These are phyloP conservation scores for Zymoseptoria brevis DNA, from an alignment of 2,329 filamentous ascomycete genomes.

Conservation along the genomic window DNA sequence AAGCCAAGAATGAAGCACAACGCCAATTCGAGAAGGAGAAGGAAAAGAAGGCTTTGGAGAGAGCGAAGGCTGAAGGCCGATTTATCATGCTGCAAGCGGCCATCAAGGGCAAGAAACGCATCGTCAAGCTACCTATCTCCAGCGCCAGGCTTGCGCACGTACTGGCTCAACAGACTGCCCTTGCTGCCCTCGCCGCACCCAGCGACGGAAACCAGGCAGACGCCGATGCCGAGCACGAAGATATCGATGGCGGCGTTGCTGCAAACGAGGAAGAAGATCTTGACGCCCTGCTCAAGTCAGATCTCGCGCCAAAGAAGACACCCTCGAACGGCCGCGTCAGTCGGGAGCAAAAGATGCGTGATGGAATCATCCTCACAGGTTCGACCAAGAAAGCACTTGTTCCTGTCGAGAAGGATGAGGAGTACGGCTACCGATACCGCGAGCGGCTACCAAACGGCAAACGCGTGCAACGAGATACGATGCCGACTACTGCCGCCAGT, in stretches of 20 bases:
- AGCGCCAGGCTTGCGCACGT: slow-evolving; percentile 32
- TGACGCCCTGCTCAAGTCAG: slow-evolving; percentile 25
- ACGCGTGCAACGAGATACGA: slow-evolving; percentile 11
- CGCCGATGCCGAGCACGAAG: slow-evolving; percentile 25
- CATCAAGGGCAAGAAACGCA: slow-evolving; percentile 38
- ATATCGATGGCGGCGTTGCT: slow-evolving; percentile 14
- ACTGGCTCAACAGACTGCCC: slow-evolving; percentile 25
- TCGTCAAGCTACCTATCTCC: slow-evolving; percentile 35
- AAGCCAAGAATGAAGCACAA: slow-evolving; percentile 37
- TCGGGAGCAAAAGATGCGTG: slow-evolving; percentile 31
- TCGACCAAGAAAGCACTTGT: slow-evolving; percentile 26
- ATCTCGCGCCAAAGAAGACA: slow-evolving; percentile 26
- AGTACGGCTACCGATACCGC: slow-evolving; percentile 28
- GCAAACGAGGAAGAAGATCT: slow-evolving; percentile 12
- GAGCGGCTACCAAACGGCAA: slow-evolving; percentile 24
- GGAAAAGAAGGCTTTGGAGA: slow-evolving; percentile 33
- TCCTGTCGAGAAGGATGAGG: slow-evolving; percentile 28
- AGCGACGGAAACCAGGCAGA: slow-evolving; percentile 8
- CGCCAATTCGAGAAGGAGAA: slow-evolving; percentile 42
- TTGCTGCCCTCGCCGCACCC: slow-evolving; percentile 17
- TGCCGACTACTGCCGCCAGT: slow-evolving; percentile 14
- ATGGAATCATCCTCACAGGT: slow-evolving; percentile 24
- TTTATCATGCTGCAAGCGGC: slow-evolving; percentile 40
- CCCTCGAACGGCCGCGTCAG: slow-evolving; percentile 30
- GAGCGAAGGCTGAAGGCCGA: slow-evolving; percentile 36